Evolutionary conservation across 305 asterid genomes (phyloP), one percentile per base, ranked within the genome.

Genomic region (Fraxinus sp.): DNA sequence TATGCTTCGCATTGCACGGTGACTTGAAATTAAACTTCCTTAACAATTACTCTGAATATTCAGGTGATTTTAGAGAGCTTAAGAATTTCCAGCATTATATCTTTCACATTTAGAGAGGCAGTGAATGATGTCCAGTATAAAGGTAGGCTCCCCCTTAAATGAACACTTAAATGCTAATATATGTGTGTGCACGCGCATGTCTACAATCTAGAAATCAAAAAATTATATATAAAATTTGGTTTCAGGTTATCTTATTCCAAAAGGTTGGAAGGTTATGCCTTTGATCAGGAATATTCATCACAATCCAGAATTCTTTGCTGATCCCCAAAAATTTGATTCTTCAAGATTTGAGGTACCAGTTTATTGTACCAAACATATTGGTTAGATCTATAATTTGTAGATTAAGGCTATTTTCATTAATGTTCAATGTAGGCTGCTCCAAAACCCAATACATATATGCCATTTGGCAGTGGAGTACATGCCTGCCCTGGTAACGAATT

Each of bases 211-310:
- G 2, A 13, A 66, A 26, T 26, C 9, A 14, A 11, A 66, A 66
- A 59, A 66, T 66, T 66, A 3, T 24, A 1, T 3, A 66, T 5
- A 4, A 64, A 44, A 55, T 57, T 13, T 74, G 35, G 74, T 30
- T 30, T 36, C 86, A 95, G 99, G 97, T 18, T 90, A 87, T 88
- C 91, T 88, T 44, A 95, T 95, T 84, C 99, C 97, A 79, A 95
- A 93, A 85, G 99, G 99, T 59, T 95, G 99, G 99, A 95, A 95
- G 87, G 99, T 94, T 2, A 89, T 95, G 97, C 99, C 99, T 71
- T 88, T 94, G 84, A 93, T 95, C 84, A 94, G 97, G 90, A 95
- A 88, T 83, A 94, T 94, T 85, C 99, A 95, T 88, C 97, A 91
- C 79, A 95, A 93, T 87, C 97, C 97, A 24, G 95, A 92, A 18